Evolutionary conservation across 257 asterid genomes (phyloP).

Genomic region (Voacanga thouarsii): DNA sequence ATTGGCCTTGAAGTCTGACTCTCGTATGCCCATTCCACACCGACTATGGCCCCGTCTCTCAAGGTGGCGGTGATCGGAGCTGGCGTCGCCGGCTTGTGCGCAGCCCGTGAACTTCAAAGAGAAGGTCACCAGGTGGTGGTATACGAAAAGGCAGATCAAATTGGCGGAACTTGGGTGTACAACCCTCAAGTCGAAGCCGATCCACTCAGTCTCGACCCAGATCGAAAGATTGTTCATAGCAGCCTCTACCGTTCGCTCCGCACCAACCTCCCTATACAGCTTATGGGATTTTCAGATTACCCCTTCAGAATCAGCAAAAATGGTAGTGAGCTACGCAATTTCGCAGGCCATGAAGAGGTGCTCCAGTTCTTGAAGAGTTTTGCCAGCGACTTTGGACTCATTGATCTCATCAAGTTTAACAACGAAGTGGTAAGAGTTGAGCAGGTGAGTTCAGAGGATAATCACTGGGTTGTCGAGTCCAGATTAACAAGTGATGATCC

Average conservation of each 20-base stretch:
- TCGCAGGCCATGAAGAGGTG: constrained; percentile 54
- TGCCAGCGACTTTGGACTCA: constrained; percentile 33
- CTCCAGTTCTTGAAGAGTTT: constrained; percentile 46
- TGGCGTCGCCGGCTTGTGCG: constrained; percentile 6
- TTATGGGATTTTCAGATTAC: constrained; percentile 55
- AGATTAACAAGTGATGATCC: constrained; percentile 2
- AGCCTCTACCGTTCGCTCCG: constrained; percentile 46
- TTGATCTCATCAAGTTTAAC: constrained; percentile 35
- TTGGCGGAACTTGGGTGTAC: constrained; percentile 67
- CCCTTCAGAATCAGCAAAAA: constrained; percentile 30
- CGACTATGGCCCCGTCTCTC: neutral
- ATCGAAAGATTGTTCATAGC: constrained; percentile 42
- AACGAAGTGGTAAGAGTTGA: constrained; percentile 47
- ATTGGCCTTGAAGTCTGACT: no score
- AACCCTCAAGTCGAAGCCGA: constrained; percentile 37
- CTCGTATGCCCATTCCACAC: no score
- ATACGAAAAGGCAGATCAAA: constrained; percentile 13
- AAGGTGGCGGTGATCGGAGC: constrained; percentile 26
- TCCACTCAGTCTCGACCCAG: constrained; percentile 47
- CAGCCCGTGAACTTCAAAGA: constrained; percentile 17
- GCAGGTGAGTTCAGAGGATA: constrained; percentile 16
- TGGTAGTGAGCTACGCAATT: constrained; percentile 23
- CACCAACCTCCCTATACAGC: constrained; percentile 48
- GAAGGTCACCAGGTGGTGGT: constrained; percentile 18
- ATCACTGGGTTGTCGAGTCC: constrained; percentile 49